phyloP scores from a whole-genome alignment of 1,284 basidiomycete species.

The Tylopilus sp. region DNA sequence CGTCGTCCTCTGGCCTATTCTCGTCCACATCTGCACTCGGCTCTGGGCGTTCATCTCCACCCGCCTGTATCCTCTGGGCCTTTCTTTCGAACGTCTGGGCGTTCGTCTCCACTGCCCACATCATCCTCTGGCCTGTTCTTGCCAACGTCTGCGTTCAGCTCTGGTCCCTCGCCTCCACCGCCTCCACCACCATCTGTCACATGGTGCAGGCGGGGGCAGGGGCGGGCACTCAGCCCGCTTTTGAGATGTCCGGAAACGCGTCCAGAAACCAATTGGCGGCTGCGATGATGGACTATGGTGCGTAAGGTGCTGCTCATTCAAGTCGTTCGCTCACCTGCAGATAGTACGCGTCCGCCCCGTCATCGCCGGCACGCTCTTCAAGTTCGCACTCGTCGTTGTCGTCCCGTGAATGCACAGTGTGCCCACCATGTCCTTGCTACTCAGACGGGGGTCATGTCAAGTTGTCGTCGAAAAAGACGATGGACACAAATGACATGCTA shows the following conservation, averaged over 20 bases:
- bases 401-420: slow-evolving; percentile 7
- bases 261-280: slow-evolving; percentile 31
- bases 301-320: slow-evolving; percentile 14
- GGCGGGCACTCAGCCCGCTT: slow-evolving; percentile 39
- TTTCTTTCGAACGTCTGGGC: no score
- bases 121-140: slow-evolving; percentile 10
- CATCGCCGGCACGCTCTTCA: slow-evolving; percentile 13
- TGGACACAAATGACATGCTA: no score
- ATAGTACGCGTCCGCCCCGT: slow-evolving; percentile 29
- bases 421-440: slow-evolving; percentile 4
- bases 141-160: no score
- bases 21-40: no score
- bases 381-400: slow-evolving; percentile 17
- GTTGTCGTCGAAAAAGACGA: slow-evolving; percentile 12
- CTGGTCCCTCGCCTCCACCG: no score
- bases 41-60: no score
- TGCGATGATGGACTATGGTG: slow-evolving; percentile 26
- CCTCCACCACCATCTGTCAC: no score
- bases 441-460: slow-evolving; percentile 5
- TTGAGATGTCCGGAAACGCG: slow-evolving; percentile 18
- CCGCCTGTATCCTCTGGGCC: no score
- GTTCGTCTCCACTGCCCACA: no score
- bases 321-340: no score
- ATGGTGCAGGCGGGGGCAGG: slow-evolving; percentile 13
- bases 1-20: slow-evolving; percentile 15